Percentiles rank a stretch among this genome's conserved stretches.
Evolutionary conservation across 768 basidiomycete genomes (phyloP).

Genomic region (Suillus hirtellus): DNA sequence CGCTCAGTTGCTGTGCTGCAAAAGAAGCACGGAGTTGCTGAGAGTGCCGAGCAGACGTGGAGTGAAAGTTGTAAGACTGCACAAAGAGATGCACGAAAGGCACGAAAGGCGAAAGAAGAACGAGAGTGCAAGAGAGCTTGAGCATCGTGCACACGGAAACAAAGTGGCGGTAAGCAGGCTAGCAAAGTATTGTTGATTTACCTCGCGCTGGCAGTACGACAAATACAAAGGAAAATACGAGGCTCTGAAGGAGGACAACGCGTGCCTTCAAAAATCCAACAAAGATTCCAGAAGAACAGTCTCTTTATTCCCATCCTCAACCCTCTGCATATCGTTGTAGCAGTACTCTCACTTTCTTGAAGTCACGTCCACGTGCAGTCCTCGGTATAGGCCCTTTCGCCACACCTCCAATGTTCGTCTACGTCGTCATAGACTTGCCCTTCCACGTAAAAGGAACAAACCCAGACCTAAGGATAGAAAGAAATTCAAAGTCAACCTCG

Average conservation of each 20-base stretch:
- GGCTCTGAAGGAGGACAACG: slow-evolving; percentile 18
- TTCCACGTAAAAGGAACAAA: not conserved
- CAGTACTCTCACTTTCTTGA: too few species aligned
- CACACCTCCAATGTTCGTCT: not conserved
- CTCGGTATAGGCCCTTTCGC: too few species aligned
- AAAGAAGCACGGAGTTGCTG: not conserved
- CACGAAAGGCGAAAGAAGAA: not conserved
- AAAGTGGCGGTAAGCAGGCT: slow-evolving; percentile 24
- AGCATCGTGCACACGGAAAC: slow-evolving; percentile 20
- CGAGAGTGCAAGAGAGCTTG: slow-evolving; percentile 26
- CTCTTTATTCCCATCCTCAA: slow-evolving; percentile 15
- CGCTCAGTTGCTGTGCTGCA: too few species aligned
- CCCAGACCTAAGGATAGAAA: not conserved
- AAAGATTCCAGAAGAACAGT: slow-evolving; percentile 26
- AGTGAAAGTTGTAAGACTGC: not conserved
- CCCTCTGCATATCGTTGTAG: too few species aligned
- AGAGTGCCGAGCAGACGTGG: not conserved
- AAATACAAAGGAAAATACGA: slow-evolving; percentile 30
- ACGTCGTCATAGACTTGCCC: not conserved
- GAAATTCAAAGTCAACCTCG: not conserved
- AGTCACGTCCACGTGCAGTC: too few species aligned
- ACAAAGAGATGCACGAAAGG: not conserved
- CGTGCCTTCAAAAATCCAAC: slow-evolving; percentile 7
- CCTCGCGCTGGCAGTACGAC: slow-evolving; percentile 14
- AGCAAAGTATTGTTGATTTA: not conserved